Evolutionary conservation across 1,284 basidiomycete species (phyloP), one percentile per base, ranked within the genome.

Genomic region (Porodaedalea pini): DNA sequence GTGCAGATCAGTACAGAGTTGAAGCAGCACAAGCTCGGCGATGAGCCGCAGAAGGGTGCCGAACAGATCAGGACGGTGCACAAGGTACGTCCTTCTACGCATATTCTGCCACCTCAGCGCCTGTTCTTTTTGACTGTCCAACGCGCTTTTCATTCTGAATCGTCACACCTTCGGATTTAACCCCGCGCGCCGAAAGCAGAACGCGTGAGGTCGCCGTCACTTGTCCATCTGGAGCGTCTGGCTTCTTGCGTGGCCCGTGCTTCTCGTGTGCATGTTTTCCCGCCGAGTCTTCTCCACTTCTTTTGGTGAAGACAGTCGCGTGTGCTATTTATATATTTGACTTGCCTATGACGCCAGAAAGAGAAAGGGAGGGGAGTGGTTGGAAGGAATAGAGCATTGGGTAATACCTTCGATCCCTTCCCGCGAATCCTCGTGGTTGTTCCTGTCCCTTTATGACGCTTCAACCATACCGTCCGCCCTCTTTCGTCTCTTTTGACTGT

Each of bases 1-100:
- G 74, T 88, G 0, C 87, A 90, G 64, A 86, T 92, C 52, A 83
- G 84, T 64, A 88, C 88, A 63, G 86, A 90, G 51, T 73, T 92
- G 17, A 87, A 88, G 63, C 80, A 84, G 65, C 79, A 85, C 48
- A 88, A 88, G 68, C 74, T 91, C 1, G 88, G 87, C 0, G 82
- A 85, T 60, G 88, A 90, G 64, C 80, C 88, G 2, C 78, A 78
- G 11, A 88, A 88, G 67, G 86, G 86, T 0, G 80, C 86, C 61
- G 83, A 87, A 53, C 76, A 82, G 57, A 82, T 88, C 51, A 80
- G 82, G 29, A 72, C 73, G 49, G 77, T 88, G 15, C 81, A 86
- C 67, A 85, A 88, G 75, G 87, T 86, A 52, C 37, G 71, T 29
- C 19, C 47, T 25, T 43, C 53, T 53, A 23, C 17, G 17, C 15